Evolutionary conservation across 169 alveolate species (phyloP), one percentile per base, ranked within the genome.

Genomic region (Eimeria acervulina): DNA sequence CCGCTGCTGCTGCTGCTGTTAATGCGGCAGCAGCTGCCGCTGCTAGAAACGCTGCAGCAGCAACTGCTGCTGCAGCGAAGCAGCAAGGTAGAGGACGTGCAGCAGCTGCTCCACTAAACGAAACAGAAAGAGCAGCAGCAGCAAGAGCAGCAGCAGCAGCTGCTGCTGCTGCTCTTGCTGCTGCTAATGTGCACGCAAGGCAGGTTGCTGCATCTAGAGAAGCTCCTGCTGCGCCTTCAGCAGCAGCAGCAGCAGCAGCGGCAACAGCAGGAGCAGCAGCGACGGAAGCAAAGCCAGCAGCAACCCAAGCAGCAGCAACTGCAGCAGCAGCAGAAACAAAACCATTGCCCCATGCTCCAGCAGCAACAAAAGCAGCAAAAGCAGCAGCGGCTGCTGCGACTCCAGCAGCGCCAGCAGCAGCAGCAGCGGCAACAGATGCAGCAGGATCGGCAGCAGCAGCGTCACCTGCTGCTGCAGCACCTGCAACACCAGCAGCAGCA

Each of bases 121-220:
- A 72, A n/a, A 42, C 52, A 19, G 83, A 31, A 17, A 19, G n/a
- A 17, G 42, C 47, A 72, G 83, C 40, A 36, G 83, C 83, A 72
- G 83, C 83, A 72, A 36, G 52, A 72, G 47, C 52, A 72, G 83
- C 83, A 72, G 83, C 83, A 72, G 83, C 83, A 72, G 83, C 83
- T 15, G 83, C 83, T 40, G 88, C 61, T 40, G 88, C 88, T 74
- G 44, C 85, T 3, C 51, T 40, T 78, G 88, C 88, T 40, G 88
- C 88, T 40, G 88, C 63, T 40, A 36, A 23, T 40, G 88, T 61
- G 31, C 33, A 12, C 15, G 23, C 63, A 19, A 23, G 88, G 63
- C 31, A 78, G 88, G 10, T 42, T 72, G 83, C 83, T n/a, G 83
- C 83, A 31, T n/a, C 83, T 72, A 72, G 83, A n/a, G 55, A 47